Evolutionary conservation across 805 yeast species (phyloP), one percentile per base, ranked within the genome.

Genomic region (Myxozyma udenii): DNA sequence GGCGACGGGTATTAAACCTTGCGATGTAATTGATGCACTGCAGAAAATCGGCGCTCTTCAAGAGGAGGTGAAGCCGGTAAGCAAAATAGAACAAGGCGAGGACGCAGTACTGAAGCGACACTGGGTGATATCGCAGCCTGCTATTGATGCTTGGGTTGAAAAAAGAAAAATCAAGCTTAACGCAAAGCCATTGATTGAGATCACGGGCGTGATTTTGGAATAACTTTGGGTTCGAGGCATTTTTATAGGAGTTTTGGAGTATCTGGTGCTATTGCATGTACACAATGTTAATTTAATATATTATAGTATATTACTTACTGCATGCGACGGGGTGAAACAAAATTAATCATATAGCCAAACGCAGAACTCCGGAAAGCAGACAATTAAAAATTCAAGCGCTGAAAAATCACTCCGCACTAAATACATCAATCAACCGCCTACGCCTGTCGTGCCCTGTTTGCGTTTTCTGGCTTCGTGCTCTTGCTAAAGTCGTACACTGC

Each of bases 401-500:
- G n/a, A n/a, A n/a, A n/a, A n/a, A n/a, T n/a, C n/a, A n/a, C n/a
- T n/a, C n/a, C n/a, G n/a, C n/a, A n/a, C n/a, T n/a, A n/a, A n/a
- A n/a, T n/a, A n/a, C n/a, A n/a, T n/a, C n/a, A n/a, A n/a, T n/a
- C n/a, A n/a, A n/a, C n/a, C n/a, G n/a, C n/a, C n/a, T n/a, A n/a
- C n/a, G n/a, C n/a, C n/a, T n/a, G n/a, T n/a, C n/a, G n/a, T n/a
- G n/a, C n/a, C n/a, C 33, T 28, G 33, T 28, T 9, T 28, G 33
- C 33, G 9, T n/a, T 9, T 14, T 41, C 23, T 4, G 46, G 38
- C 18, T 46, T 16, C 12, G 55, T 46, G 35, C 41, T 47, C 57
- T 79, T 80, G 55, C 83, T 89, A 56, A 85, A 80, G 60, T 87
- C 84, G 69, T 93, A 93, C 83, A 87, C 87, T 1, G 98, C 98